Base-by-base conservation (phyloP, 768 basidiomycete species). In the Suillus subaureus region DNA sequence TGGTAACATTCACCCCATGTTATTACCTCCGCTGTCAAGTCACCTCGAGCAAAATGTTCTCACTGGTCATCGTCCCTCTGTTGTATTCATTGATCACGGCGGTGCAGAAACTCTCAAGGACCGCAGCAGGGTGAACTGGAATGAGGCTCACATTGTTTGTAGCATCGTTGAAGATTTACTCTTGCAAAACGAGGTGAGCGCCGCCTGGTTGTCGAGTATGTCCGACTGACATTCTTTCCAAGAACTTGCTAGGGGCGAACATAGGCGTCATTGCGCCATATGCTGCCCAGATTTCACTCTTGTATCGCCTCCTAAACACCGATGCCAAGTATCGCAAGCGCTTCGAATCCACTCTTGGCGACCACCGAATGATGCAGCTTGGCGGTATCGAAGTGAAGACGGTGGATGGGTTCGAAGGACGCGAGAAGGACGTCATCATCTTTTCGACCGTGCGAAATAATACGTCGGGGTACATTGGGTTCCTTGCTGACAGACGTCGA, bases 211-310 rank as follows among this genome's bases (percentile, higher is more conserved):
- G 51, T 28, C 61, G 33, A 61, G 40, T 45, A 54, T 43, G 43
- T 54, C 47, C 52, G 51, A n/a, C 51, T 49, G 47, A 65, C 57
- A 42, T 3, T 40, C 47, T 69, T 67, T 58, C n/a, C 61, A 62
- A 87, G 92, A 75, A 82, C 54, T 81, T 96, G 61, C 77, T 74
- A 67, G 93, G 93, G 21, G 77, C 80, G 47, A 90, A 96, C 72
- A 95, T 98, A 70, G 96, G 96, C 2, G 86, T 98, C 70, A 97
- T 98, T 68, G 90, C 96, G 2, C 95, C 96, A 3, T 98, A 98
- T 74, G 86, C 85, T 15, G 94, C 94, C 1, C 96, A 98, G 73
- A 92, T 96, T 56, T 84, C 87, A 18, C 82, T 91, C 39, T 79
- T 97, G 23, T 85, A 81, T n/a, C 85, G 89, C 21, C 77, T 92